Percentiles rank a stretch among this genome's conserved stretches.
phyloP scores from a whole-genome alignment of 2,329 filamentous ascomycete species.

The Apiospora sp. region DNA sequence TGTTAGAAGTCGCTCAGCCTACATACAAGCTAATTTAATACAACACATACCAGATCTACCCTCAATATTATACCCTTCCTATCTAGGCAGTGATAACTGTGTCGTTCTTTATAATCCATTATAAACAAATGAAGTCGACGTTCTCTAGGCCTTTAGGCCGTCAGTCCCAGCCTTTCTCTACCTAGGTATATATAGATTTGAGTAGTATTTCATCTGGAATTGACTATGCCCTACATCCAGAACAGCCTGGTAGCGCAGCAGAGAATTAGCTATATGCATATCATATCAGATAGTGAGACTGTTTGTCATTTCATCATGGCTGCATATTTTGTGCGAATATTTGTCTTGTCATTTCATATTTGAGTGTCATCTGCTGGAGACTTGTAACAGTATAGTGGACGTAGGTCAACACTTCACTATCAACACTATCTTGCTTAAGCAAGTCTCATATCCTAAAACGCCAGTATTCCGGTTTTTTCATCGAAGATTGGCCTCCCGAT shows the following conservation, averaged over 20 bases:
- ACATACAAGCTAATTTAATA: constrained; percentile 22
- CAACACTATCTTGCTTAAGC: background rate
- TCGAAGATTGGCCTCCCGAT: background rate
- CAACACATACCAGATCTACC: constrained; percentile 20
- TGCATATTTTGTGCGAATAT: background rate
- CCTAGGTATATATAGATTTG: background rate
- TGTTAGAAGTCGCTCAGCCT: constrained; percentile 18
- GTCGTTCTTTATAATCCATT: too few species aligned
- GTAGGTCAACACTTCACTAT: background rate
- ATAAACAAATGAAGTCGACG: background rate
- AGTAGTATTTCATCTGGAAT: background rate
- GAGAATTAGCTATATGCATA: background rate
- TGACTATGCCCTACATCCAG: background rate
- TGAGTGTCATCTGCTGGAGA: background rate
- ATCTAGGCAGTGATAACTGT: background rate
- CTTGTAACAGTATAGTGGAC: background rate
- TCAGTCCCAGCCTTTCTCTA: background rate
- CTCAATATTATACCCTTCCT: background rate
- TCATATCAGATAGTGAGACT: background rate
- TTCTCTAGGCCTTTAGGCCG: background rate
- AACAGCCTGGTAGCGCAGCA: background rate
- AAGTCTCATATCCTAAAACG: constrained; percentile 3
- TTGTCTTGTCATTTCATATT: background rate
- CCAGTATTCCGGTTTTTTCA: background rate
- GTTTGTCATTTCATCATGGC: background rate